Percentiles rank a stretch among this genome's conserved stretches.
Evolutionary conservation across 2,329 filamentous ascomycete genomes (phyloP).

Genomic region (Anisogramma anomala): DNA sequence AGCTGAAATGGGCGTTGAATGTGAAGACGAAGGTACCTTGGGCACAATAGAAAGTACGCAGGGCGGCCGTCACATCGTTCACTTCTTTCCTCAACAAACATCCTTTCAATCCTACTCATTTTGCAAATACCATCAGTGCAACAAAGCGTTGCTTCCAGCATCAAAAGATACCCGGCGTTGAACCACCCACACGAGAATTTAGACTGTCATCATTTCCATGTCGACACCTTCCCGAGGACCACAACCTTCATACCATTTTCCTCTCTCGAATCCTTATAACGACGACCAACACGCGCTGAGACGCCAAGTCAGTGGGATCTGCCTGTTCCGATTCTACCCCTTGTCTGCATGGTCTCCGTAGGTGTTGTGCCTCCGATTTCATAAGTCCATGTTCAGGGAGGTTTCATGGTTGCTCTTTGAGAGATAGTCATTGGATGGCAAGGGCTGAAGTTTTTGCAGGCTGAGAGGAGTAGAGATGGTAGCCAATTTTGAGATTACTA

Average conservation of each 20-base stretch:
- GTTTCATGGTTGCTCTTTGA: too few species aligned
- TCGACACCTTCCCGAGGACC: not conserved
- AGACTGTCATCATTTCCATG: not conserved
- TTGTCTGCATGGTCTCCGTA: constrained; percentile 3
- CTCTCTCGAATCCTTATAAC: constrained; percentile 8
- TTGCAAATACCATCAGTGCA: not conserved
- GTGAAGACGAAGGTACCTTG: constrained; percentile 50
- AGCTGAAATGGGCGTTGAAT: constrained; percentile 62
- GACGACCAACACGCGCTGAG: constrained; percentile 1
- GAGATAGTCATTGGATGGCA: too few species aligned
- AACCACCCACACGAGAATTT: not conserved
- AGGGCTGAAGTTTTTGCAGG: too few species aligned
- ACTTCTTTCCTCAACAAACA: not conserved
- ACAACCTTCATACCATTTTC: constrained; percentile 5
- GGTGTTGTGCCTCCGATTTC: too few species aligned
- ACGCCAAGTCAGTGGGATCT: constrained; percentile 1
- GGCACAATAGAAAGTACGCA: constrained; percentile 31
- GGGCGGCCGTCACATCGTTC: not conserved
- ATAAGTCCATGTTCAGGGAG: too few species aligned
- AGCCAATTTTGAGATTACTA: too few species aligned
- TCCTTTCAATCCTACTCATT: not conserved
- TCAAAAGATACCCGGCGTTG: constrained; percentile 7
- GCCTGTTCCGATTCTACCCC: constrained; percentile 7
- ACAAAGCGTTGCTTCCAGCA: not conserved
- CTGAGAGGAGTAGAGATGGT: too few species aligned